Evolutionary conservation across 1,284 basidiomycete species (phyloP).

Genomic region (Naganishia liquefaciens): DNA sequence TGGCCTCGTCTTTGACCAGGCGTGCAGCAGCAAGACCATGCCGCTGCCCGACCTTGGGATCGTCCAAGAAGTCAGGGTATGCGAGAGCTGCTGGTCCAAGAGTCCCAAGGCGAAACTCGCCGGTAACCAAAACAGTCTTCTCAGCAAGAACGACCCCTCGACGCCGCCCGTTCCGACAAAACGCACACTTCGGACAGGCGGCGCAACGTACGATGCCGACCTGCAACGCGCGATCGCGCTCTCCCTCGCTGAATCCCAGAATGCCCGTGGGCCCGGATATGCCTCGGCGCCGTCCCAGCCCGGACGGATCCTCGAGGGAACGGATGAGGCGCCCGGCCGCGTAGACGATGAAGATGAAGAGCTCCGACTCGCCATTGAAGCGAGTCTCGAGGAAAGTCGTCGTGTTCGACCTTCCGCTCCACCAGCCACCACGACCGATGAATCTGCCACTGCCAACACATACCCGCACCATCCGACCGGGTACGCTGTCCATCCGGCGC

Average conservation of each 20-base stretch:
- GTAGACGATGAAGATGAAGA: conserved; percentile 90
- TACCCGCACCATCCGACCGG: conserved; percentile 8
- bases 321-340: conserved; percentile 53
- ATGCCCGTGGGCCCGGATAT: conserved; percentile 58
- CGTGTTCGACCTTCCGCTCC: conserved; percentile 78
- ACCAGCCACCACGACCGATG: conserved; percentile 56
- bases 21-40: conserved; percentile 83
- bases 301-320: conserved; percentile 33
- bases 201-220: conserved; percentile 77
- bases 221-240: conserved; percentile 91
- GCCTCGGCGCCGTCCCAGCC: conserved; percentile 61
- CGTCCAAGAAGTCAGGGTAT: conserved; percentile 88
- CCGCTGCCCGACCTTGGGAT: conserved; percentile 93
- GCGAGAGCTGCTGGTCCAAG: conserved; percentile 83
- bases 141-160: conserved; percentile 31
- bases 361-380: conserved; percentile 90
- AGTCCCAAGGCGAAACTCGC: conserved; percentile 55
- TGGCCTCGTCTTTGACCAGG: conserved; percentile 92
- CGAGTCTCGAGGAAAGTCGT: conserved; percentile 81
- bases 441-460: not conserved
- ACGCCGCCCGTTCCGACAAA: conserved; percentile 48
- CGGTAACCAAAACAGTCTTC: conserved; percentile 33
- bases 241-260: conserved; percentile 76
- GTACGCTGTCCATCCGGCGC: not conserved
- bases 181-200: conserved; percentile 42